Conservation (phyloP, 2,329 filamentous ascomycete genomes). For the Talaromyces marneffei region DNA sequence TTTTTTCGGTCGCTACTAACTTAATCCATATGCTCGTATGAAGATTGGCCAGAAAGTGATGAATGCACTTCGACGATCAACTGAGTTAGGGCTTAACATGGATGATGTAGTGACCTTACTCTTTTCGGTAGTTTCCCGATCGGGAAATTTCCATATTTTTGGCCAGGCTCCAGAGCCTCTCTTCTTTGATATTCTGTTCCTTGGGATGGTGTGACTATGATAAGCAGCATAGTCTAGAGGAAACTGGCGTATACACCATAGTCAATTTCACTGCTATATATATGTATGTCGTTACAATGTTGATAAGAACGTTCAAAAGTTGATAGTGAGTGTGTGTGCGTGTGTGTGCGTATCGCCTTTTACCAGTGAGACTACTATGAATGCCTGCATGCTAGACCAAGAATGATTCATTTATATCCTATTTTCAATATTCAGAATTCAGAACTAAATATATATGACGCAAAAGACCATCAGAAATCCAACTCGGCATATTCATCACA, state of each 20-base stretch:
- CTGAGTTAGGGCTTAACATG: not conserved
- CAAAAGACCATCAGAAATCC: not conserved
- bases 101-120: not conserved
- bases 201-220: not conserved
- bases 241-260: not conserved
- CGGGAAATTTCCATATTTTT: not conserved
- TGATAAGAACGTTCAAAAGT: not conserved
- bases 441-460: not conserved
- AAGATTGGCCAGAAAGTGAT: not conserved
- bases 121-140: not conserved
- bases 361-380: not conserved
- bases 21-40: not conserved
- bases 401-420: not conserved
- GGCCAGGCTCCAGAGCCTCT: not conserved
- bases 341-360: not conserved
- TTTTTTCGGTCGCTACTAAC: too few species aligned
- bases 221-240: not conserved
- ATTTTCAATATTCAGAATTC: not conserved
- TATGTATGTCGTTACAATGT: too few species aligned
- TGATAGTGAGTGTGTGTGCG: not conserved
- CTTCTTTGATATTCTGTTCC: not conserved
- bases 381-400: not conserved
- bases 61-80: not conserved
- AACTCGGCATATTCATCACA: slow-evolving; percentile 6
- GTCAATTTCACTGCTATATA: too few species aligned